These are phyloP conservation scores for Kokia cookei DNA, from an alignment of 441 rosid species.

Conservation along the genomic window DNA sequence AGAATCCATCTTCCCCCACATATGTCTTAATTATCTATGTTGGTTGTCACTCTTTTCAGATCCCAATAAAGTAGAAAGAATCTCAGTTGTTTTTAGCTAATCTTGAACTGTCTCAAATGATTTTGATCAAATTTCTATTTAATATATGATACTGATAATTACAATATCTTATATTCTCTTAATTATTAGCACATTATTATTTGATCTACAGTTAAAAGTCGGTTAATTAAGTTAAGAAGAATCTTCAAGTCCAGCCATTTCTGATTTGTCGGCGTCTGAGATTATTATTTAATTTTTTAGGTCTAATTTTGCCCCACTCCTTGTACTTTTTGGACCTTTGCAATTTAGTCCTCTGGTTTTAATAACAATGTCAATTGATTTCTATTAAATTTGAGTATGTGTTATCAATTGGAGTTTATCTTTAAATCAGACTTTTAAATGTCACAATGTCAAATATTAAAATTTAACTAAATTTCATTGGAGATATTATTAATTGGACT, in stretches of 20 bases:
- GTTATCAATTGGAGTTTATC: too few relatives aligned
- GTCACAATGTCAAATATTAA: too few relatives aligned
- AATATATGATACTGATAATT: background rate
- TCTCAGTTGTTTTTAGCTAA: constrained; percentile 27
- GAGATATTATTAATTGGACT: too few relatives aligned
- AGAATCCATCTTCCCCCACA: background rate
- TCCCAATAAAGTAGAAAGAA: constrained; percentile 30
- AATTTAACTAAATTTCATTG: too few relatives aligned
- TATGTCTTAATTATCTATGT: constrained; percentile 27
- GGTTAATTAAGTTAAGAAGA: constrained; percentile 22
- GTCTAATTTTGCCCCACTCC: background rate
- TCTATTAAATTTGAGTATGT: too few relatives aligned
- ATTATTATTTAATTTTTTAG: background rate
- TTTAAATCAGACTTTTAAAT: too few relatives aligned
- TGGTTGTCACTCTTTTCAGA: constrained; percentile 52
- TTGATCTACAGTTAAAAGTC: constrained; percentile 15
- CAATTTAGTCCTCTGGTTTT: too few relatives aligned
- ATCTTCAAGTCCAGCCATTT: constrained; percentile 35
- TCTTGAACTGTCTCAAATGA: constrained; percentile 29
- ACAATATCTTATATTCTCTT: background rate
- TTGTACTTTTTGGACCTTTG: too few relatives aligned
- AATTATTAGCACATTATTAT: background rate
- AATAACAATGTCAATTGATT: too few relatives aligned
- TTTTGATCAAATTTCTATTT: background rate
- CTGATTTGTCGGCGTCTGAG: constrained; percentile 42